These are phyloP conservation scores for Amphirosellinia nigrospora DNA, from an alignment of 495 filamentous ascomycete species.

Conservation along the genomic window DNA sequence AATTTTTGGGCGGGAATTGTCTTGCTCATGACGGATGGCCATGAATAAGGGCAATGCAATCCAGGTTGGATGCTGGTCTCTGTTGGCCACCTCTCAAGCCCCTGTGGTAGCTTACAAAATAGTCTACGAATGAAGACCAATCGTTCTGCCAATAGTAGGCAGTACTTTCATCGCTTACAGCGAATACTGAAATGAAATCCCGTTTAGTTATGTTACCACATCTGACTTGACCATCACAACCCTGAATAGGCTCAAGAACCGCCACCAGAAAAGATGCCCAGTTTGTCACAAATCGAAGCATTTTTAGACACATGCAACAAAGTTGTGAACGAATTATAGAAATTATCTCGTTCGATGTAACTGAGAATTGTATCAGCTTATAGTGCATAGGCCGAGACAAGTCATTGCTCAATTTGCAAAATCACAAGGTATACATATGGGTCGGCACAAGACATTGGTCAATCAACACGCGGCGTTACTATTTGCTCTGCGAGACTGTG, in stretches of 20 bases:
- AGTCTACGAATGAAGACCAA: not conserved
- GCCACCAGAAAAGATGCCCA: no score
- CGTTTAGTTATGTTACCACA: not conserved
- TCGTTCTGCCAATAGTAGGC: not conserved
- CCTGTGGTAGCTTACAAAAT: not conserved
- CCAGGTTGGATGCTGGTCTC: not conserved
- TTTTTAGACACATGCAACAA: not conserved
- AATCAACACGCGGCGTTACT: constrained; percentile 10
- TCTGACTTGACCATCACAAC: no score
- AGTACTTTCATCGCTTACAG: not conserved
- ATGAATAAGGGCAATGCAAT: not conserved
- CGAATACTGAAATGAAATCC: not conserved
- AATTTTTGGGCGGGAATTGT: not conserved
- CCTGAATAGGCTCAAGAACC: no score
- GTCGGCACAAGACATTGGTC: not conserved
- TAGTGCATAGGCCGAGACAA: not conserved
- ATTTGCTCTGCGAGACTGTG: constrained; percentile 21
- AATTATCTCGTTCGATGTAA: no score
- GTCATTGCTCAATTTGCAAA: not conserved
- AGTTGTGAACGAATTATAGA: not conserved
- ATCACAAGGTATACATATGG: not conserved
- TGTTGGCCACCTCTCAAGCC: not conserved
- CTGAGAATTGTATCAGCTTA: not conserved
- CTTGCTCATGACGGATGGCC: not conserved
- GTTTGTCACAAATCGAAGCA: not conserved